Percentiles rank a stretch among this genome's conserved stretches.
phyloP scores from a whole-genome alignment of 176 grass and related monocot species.

The Eleusine coracana region DNA sequence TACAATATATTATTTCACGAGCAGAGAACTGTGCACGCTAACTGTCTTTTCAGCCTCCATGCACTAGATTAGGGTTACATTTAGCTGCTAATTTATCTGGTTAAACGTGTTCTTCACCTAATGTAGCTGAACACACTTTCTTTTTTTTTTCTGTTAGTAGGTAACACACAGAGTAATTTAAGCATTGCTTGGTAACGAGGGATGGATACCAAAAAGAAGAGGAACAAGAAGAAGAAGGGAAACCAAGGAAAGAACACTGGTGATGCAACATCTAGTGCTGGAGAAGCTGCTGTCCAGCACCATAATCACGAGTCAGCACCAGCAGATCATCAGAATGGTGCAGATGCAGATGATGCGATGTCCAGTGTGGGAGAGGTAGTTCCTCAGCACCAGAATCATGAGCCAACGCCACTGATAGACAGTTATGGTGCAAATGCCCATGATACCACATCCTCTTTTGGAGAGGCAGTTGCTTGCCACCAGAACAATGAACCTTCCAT shows the following conservation, averaged over 20 bases:
- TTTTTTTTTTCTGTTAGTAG: neutral
- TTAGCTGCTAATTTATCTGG: slow-evolving; percentile 2
- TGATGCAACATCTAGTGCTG: slow-evolving; percentile 50
- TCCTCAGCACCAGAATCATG: slow-evolving; percentile 42
- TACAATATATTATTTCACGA: neutral
- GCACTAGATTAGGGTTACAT: neutral
- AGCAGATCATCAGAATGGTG: slow-evolving; percentile 28
- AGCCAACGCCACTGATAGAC: slow-evolving; percentile 16
- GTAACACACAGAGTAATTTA: neutral
- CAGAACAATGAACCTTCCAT: slow-evolving; percentile 44
- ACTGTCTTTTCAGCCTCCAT: neutral
- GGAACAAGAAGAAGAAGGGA: slow-evolving; percentile 91
- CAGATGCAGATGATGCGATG: slow-evolving; percentile 43
- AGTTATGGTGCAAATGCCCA: slow-evolving; percentile 9
- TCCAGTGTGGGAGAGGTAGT: slow-evolving; percentile 41
- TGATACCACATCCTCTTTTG: slow-evolving; percentile 33
- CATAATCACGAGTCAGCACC: slow-evolving; percentile 38
- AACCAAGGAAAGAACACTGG: slow-evolving; percentile 66
- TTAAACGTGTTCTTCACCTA: neutral
- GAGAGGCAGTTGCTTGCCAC: slow-evolving; percentile 36
- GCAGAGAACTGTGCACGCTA: neutral
- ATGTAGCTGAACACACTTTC: slow-evolving; percentile 26
- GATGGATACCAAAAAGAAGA: slow-evolving; percentile 95
- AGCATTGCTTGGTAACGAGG: slow-evolving; percentile 22
- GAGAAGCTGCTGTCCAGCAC: slow-evolving; percentile 37